A percentile compares a stretch with the other conserved stretches of the same genome.
phyloP scores from a whole-genome alignment of 1,284 basidiomycete species.

The Golubevia sp. region DNA sequence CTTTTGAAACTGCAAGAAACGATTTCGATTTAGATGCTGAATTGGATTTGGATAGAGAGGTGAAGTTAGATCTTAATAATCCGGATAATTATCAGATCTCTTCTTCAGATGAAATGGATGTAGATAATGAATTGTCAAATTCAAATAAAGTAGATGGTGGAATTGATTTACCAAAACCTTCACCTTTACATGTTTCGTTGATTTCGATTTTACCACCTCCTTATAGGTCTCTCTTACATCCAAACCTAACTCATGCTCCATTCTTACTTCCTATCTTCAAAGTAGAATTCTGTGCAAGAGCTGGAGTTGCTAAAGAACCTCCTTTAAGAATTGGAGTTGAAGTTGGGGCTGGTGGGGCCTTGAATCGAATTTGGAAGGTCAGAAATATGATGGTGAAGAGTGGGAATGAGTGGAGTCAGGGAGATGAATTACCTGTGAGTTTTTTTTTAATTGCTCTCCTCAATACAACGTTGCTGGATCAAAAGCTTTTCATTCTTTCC shows the following conservation, averaged over 20 bases:
- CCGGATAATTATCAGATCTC: no score
- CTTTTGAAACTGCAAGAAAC: no score
- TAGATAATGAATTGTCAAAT: no score
- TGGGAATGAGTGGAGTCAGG: slow-evolving; percentile 87
- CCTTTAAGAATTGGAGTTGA: slow-evolving; percentile 84
- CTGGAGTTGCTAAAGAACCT: slow-evolving; percentile 84
- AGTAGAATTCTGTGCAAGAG: slow-evolving; percentile 82
- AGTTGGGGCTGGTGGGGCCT: slow-evolving; percentile 84
- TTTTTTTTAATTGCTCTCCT: neutral
- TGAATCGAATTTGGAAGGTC: slow-evolving; percentile 88
- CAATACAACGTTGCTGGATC: neutral
- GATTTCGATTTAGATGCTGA: no score
- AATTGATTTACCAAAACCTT: slow-evolving; percentile 50
- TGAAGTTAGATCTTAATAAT: slow-evolving; percentile 63
- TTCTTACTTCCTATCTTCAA: slow-evolving; percentile 81
- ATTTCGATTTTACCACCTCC: slow-evolving; percentile 18
- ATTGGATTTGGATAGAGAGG: slow-evolving; percentile 58
- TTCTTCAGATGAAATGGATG: no score
- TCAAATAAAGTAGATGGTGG: no score
- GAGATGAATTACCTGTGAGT: slow-evolving; percentile 84
- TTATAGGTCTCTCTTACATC: slow-evolving; percentile 36
- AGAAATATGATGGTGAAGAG: slow-evolving; percentile 87
- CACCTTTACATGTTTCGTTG: slow-evolving; percentile 67
- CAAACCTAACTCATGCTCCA: slow-evolving; percentile 64
- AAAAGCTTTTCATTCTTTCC: neutral